Percentiles rank a stretch among this genome's conserved stretches.
phyloP scores from a whole-genome alignment of 345 rosid species.

The Lenwebbia sp. region DNA sequence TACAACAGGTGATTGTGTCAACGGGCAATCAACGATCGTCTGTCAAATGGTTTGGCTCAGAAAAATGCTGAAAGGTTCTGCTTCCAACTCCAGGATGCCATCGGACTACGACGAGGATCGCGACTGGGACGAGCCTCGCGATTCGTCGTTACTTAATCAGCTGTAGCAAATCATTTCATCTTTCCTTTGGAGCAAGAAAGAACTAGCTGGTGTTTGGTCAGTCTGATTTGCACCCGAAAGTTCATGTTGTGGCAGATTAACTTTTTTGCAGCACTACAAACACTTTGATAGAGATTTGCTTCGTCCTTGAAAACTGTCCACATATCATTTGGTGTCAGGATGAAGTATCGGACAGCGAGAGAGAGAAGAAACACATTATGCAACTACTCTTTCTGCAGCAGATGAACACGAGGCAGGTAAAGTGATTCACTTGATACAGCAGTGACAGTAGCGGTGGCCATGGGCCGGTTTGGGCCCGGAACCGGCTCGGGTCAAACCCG shows the following conservation, averaged over 20 bases:
- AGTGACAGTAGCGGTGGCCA: too few species aligned
- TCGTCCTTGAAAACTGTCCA: neutral
- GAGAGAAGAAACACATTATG: neutral
- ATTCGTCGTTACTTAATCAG: neutral
- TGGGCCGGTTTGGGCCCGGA: too few species aligned
- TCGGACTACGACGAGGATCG: neutral
- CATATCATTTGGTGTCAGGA: neutral
- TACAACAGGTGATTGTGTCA: neutral
- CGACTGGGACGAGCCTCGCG: neutral
- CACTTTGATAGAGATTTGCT: neutral
- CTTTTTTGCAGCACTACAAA: neutral
- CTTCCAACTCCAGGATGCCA: neutral
- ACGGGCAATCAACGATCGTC: neutral
- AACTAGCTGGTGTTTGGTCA: neutral
- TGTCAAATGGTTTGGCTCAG: conserved; percentile 64
- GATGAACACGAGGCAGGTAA: neutral
- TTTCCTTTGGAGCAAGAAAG: neutral
- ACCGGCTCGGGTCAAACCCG: too few species aligned
- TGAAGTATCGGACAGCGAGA: neutral
- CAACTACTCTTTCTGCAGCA: neutral
- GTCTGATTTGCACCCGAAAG: neutral
- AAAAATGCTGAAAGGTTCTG: conserved; percentile 56
- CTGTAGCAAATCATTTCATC: neutral
- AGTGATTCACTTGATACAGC: neutral
- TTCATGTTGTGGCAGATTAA: neutral